Evolutionary conservation across 1,139 yeast genomes (phyloP), one percentile per base, ranked within the genome.

Genomic region (Pichia terricola): DNA sequence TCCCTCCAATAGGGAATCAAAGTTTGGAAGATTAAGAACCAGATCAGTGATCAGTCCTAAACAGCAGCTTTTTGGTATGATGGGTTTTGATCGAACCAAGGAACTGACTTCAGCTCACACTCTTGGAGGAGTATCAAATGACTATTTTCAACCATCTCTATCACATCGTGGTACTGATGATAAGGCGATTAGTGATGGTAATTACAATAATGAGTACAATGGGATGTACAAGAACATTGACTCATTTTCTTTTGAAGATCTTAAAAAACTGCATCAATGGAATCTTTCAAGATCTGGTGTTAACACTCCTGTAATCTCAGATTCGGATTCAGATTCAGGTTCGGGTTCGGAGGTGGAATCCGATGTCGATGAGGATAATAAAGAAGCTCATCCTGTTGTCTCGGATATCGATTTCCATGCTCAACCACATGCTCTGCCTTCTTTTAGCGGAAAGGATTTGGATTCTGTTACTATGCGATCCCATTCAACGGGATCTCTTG

Each of bases 11-110:
- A 64, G 59, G 45, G 54, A 60, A 37, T 63, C 73, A 10, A 65
- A 59, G 44, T 56, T 48, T 35, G 73, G 70, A 32, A 63, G 79
- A 46, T 69, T 69, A 3, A 63, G 84, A 53, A 78, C 88, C 0
- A 63, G 68, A 58, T 72, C 77, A 5, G 71, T 72, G 9, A 64
- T 69, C 16, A 44, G 69, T 68, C 50, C 60, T 50, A 36, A 50
- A 49, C 37, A 28, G 32, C 6, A n/a, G n/a, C n/a, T n/a, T n/a
- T n/a, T n/a, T n/a, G n/a, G n/a, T n/a, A n/a, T n/a, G n/a, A n/a
- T n/a, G n/a, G n/a, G n/a, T n/a, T n/a, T n/a, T n/a, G n/a, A n/a
- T n/a, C n/a, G n/a, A n/a, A n/a, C n/a, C n/a, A n/a, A n/a, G n/a
- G n/a, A n/a, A n/a, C n/a, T n/a, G n/a, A n/a, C n/a, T n/a, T n/a